Base-by-base conservation (phyloP, 305 asterid species). In the Galium porrigens region DNA sequence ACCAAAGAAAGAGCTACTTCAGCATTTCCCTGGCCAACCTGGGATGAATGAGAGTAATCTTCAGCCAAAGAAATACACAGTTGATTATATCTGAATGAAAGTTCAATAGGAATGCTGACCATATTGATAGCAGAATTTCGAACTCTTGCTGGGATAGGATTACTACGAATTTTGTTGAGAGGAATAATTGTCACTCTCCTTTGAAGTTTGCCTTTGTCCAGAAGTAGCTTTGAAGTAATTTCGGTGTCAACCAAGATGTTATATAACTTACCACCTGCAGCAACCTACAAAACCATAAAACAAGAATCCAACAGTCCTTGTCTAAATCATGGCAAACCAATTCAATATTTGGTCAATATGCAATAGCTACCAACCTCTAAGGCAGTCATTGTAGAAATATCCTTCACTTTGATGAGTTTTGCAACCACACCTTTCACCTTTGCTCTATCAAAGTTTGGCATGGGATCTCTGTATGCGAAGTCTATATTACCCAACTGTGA, bases 21-120 rank as follows among this genome's bases (percentile, higher is more conserved):
- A 74, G 96, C 99, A 74, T 92, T 92, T 75, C 89, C 99, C 77
- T 79, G 76, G 44, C 99, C 99, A 64, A 87, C 99, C 99, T 92
- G 82, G 70, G 73, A 67, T 77, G 48, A 46, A 30, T 49, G 60
- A 64, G 58, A 70, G 12, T 34, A 15, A 53, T 32, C 51, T 52
- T 61, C 52, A 65, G 37, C 71, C 30, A 56, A 53, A 46, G 69
- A 32, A 56, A 54, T 60, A 58, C 68, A 29, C 29, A 27, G 44
- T 33, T 37, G 68, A 65, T 41, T 62, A 58, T 71, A 3, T 32
- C n/a, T 32, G 57, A 15, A 3, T 68, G 58, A 39, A 54, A 51
- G 61, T 48, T 58, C 39, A 58, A 48, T 59, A 46, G 67, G 61
- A 69, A 49, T 61, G 54, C 84, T 59, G 57, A 87, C 97, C 91